These are phyloP conservation scores for Pestalotiopsis sp. DNA, from an alignment of 2,329 filamentous ascomycete genomes.

Conservation along the genomic window DNA sequence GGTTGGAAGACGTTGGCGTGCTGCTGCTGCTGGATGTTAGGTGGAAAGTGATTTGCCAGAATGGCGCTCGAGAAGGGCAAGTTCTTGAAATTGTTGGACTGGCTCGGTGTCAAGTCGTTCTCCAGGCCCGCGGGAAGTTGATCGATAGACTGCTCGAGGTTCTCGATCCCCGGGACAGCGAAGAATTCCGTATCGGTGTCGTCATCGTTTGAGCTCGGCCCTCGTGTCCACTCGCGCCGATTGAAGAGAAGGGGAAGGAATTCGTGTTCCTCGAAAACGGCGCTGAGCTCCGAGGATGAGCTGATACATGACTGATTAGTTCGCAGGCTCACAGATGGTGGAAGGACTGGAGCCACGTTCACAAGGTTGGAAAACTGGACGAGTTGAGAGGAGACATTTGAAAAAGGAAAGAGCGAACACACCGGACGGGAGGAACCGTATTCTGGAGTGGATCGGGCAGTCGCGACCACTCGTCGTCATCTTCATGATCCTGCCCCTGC, in stretches of 20 bases:
- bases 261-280: background rate
- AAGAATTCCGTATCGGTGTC: background rate
- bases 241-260: constrained; percentile 7
- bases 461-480: background rate
- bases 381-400: background rate
- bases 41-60: constrained; percentile 5
- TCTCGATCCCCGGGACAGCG: background rate
- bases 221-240: background rate
- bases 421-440: background rate
- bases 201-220: background rate
- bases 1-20: background rate
- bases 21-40: constrained; percentile 1
- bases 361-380: background rate
- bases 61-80: constrained; percentile 8
- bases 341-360: background rate
- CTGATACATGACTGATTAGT: background rate
- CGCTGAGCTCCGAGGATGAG: background rate
- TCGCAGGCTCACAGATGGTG: background rate
- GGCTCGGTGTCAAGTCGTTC: background rate
- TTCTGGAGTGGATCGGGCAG: background rate
- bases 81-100: background rate
- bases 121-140: background rate
- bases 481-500: background rate
- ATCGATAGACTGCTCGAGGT: background rate
- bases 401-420: background rate